Percentiles rank a stretch among this genome's conserved stretches.
Evolutionary conservation across 2,329 filamentous ascomycete species (phyloP).

Genomic region (Neonectria faginata): DNA sequence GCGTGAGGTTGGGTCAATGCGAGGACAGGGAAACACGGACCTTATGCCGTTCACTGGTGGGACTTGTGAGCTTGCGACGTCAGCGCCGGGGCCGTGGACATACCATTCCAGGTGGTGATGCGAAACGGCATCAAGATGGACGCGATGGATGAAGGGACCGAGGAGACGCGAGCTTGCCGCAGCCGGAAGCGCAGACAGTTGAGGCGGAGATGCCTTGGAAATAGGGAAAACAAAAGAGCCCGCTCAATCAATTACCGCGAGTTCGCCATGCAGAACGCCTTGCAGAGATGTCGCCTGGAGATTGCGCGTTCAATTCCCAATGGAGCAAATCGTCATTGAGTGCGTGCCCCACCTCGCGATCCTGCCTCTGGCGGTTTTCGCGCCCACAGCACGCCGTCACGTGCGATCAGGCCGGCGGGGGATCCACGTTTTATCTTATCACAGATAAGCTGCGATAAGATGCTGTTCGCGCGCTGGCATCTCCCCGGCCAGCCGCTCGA

Average conservation of each 20-base stretch:
- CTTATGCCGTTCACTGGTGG: constrained; percentile 81
- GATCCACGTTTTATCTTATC: no score
- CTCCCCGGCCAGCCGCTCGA: no score
- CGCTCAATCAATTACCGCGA: not conserved
- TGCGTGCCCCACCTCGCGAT: constrained; percentile 30
- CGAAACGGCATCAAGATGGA: constrained; percentile 74
- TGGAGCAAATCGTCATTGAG: constrained; percentile 7
- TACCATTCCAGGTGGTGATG: constrained; percentile 90
- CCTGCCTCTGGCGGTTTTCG: constrained; percentile 24
- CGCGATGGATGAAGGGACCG: not conserved
- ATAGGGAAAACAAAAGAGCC: not conserved
- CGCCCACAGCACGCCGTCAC: constrained; percentile 47
- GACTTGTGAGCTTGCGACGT: constrained; percentile 18
- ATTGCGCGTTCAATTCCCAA: no score
- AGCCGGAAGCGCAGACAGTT: not conserved
- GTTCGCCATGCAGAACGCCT: not conserved
- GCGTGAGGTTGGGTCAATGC: not conserved
- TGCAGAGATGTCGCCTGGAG: no score
- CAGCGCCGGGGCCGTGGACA: constrained; percentile 39
- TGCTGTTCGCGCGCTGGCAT: no score
- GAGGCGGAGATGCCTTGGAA: not conserved
- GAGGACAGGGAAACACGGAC: constrained; percentile 54
- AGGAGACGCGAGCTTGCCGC: not conserved
- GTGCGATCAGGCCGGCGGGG: constrained; percentile 31
- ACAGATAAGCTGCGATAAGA: no score